phyloP scores from a whole-genome alignment of 31 red algal species.

The Porphyra umbilicalis region DNA sequence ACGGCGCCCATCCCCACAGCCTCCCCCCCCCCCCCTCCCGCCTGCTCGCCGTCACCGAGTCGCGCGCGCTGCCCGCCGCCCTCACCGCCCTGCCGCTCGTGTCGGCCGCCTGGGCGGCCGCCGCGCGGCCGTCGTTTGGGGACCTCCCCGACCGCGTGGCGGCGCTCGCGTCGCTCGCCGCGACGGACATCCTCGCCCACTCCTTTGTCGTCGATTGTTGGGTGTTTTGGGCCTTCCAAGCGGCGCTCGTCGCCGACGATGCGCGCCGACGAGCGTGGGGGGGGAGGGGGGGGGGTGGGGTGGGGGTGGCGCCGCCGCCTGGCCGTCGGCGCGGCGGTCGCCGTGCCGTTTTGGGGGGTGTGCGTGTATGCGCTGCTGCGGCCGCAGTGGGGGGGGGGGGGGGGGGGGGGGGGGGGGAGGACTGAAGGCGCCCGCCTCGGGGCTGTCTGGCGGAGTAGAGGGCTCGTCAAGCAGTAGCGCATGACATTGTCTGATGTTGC shows the following conservation, averaged over 20 bases:
- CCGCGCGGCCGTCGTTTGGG: constrained; percentile 31
- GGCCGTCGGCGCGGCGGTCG: constrained; percentile 23
- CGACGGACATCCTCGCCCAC: constrained; percentile 35
- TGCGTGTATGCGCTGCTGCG: not conserved
- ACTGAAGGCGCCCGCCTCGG: too few relatives aligned
- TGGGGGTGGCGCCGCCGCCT: not conserved
- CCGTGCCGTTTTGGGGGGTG: not conserved
- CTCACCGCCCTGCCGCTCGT: constrained; percentile 1
- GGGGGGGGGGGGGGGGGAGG: not conserved
- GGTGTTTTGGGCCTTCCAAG: constrained; percentile 56
- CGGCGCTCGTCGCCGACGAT: constrained; percentile 56
- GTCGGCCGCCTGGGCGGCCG: constrained; percentile 22
- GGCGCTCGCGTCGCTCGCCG: constrained; percentile 10
- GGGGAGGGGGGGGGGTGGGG: not conserved
- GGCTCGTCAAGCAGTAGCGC: too few relatives aligned
- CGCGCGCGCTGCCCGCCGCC: constrained; percentile 17
- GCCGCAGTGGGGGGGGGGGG: not conserved
- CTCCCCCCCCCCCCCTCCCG: not conserved
- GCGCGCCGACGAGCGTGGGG: constrained; percentile 23
- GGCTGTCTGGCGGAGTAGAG: too few relatives aligned
- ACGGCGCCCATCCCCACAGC: constrained; percentile 5
- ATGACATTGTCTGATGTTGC: too few relatives aligned
- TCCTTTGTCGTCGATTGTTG: constrained; percentile 49
- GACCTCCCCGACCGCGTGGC: constrained; percentile 14
- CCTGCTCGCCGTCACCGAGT: constrained; percentile 35